A percentile compares a stretch with the other conserved stretches of the same genome.
These are phyloP conservation scores for Aspergillus viridinutans DNA, from an alignment of 2,329 filamentous ascomycete species.

Conservation along the genomic window DNA sequence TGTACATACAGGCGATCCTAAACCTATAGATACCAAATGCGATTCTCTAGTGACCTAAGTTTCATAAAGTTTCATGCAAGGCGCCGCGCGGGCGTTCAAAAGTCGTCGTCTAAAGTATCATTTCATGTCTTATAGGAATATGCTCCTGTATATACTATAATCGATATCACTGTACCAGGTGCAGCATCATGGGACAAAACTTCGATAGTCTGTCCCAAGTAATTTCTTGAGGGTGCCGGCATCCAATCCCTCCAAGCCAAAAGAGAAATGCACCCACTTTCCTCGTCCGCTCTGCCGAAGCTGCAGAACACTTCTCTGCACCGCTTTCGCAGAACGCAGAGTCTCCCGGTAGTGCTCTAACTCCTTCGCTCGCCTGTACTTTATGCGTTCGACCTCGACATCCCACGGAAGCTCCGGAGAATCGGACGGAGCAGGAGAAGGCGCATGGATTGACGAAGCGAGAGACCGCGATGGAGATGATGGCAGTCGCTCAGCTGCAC, in stretches of 20 bases:
- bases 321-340: slow-evolving; percentile 24
- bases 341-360: slow-evolving; percentile 27
- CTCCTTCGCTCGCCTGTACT: slow-evolving; percentile 29
- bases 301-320: slow-evolving; percentile 28
- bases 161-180: background rate
- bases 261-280: slow-evolving; percentile 39
- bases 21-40: background rate
- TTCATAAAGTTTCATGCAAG: background rate
- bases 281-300: slow-evolving; percentile 30
- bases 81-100: background rate
- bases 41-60: background rate
- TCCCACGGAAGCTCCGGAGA: slow-evolving; percentile 22
- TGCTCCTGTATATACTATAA: background rate
- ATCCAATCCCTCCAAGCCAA: slow-evolving; percentile 23
- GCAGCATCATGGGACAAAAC: slow-evolving; percentile 1
- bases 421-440: slow-evolving; percentile 2
- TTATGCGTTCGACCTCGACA: slow-evolving; percentile 29
- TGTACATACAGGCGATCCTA: background rate
- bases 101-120: background rate
- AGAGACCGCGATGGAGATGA: slow-evolving; percentile 10
- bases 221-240: slow-evolving; percentile 13
- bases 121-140: background rate
- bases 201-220: slow-evolving; percentile 14
- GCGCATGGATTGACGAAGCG: slow-evolving; percentile 22
- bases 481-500: background rate